Base-by-base conservation (phyloP, 768 basidiomycete species). In the Leccinum olivaceopallidum region DNA sequence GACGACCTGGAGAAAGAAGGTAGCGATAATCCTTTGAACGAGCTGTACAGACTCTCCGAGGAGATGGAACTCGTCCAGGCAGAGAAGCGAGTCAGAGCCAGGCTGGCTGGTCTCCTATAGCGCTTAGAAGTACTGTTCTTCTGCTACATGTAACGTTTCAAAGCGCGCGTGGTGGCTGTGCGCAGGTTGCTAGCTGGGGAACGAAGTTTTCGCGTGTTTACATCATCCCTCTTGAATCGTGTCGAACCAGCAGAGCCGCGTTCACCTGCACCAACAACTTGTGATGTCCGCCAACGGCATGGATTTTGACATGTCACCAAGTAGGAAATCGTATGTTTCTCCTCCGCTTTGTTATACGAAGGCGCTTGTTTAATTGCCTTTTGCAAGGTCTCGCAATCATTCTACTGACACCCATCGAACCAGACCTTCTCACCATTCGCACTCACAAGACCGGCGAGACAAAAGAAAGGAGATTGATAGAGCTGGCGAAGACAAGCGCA, bases 401-500 rank as follows among this genome's bases (percentile, higher is more conserved):
- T 91, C 90, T 4, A 85, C 86, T 39, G 90, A 91, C 71, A 92
- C 90, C 10, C 84, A 85, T 65, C 85, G 83, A 49, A 91, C 89
- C 22, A 82, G 80, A 65, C 82, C 83, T 60, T 92, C 90, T 52
- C 89, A 90, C 67, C 81, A 85, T 62, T 93, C 92, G 10, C 77
- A 76, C 56, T 92, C 91, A 24, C 80, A 83, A 66, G 89, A 88
- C 57, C 78, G 65, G 24, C 68, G 73, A 51, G 72, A 73, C 53
- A 66, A 80, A 54, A 78, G 88, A 55, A 80, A 78, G 36, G 79
- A 78, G 61, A 78, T 67, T 56, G 83, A 88, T 4, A 77, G 72
- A 54, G 79, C 83, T 50, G 82, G 85, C 30, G 87, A 84, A 62
- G 85, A 82, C 62, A 82, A 77, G 63, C 81, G 82, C 55, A 87